Percentiles rank a stretch among this genome's conserved stretches.
Evolutionary conservation across 2,329 filamentous ascomycete species (phyloP).

Genomic region (Cordyceps tenuipes): DNA sequence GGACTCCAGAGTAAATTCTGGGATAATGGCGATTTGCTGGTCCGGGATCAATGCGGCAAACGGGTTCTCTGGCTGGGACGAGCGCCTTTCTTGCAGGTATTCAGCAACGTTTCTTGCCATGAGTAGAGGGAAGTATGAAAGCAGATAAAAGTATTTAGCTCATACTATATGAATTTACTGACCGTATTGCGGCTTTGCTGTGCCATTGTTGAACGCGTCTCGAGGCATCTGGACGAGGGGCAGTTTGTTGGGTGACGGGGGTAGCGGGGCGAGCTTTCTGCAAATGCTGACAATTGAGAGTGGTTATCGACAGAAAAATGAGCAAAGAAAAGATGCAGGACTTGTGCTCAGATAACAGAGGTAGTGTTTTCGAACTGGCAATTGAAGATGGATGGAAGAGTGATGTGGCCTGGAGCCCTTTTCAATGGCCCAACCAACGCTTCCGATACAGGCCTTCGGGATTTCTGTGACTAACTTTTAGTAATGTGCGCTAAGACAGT

Average conservation of each 20-base stretch:
- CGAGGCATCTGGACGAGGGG: neutral
- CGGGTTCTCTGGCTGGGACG: constrained; percentile 79
- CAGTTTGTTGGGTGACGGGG: neutral
- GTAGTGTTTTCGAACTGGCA: neutral
- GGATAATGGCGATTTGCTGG: constrained; percentile 78
- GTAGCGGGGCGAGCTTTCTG: neutral
- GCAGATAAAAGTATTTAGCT: neutral
- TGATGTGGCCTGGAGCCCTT: neutral
- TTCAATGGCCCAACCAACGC: constrained; percentile 3
- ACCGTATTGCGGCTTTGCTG: constrained; percentile 9
- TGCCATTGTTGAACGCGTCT: constrained; percentile 8
- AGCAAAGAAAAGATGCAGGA: neutral
- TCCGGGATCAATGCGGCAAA: constrained; percentile 80
- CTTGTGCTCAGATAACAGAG: neutral
- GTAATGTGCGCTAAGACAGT: neutral
- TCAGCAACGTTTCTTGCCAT: constrained; percentile 44
- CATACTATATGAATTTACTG: neutral
- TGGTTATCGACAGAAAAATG: neutral
- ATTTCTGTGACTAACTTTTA: constrained; percentile 11
- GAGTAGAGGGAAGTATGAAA: neutral
- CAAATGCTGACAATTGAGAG: neutral
- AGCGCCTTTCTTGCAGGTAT: constrained; percentile 57
- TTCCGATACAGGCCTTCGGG: constrained; percentile 8
- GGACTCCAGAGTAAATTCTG: constrained; percentile 87
- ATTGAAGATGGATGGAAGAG: neutral